These are phyloP conservation scores for Spinellus fusiger DNA, from an alignment of 192 early-diverging fungal genomes.

Conservation along the genomic window DNA sequence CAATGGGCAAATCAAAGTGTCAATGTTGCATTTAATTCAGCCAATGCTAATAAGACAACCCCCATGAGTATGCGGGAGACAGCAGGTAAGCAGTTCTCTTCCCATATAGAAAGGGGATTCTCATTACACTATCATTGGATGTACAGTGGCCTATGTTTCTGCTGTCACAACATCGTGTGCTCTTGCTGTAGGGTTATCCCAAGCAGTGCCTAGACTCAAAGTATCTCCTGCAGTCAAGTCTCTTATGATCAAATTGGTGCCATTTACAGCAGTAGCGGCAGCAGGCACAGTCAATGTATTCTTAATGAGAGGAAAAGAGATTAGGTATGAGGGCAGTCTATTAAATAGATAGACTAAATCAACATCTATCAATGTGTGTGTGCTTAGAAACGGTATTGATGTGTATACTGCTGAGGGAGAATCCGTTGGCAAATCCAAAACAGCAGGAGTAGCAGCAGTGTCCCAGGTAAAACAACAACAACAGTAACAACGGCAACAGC, in stretches of 20 bases:
- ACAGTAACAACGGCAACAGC: not conserved
- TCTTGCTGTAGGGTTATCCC: slow-evolving; percentile 67
- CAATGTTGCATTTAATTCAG: slow-evolving; percentile 82
- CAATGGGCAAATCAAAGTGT: slow-evolving; percentile 80
- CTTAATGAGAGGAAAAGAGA: slow-evolving; percentile 79
- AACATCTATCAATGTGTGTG: not conserved
- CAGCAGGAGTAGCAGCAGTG: slow-evolving; percentile 61
- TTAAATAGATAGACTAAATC: not conserved
- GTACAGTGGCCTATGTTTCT: slow-evolving; percentile 61
- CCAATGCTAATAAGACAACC: slow-evolving; percentile 79
- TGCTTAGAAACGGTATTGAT: slow-evolving; percentile 74
- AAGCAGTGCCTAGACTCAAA: slow-evolving; percentile 52
- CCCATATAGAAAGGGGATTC: not conserved
- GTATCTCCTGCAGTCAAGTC: slow-evolving; percentile 36
- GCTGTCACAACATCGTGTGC: slow-evolving; percentile 74
- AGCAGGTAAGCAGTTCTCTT: slow-evolving; percentile 39
- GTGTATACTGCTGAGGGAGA: slow-evolving; percentile 62
- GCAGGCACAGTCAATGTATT: slow-evolving; percentile 81
- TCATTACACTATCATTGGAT: not conserved
- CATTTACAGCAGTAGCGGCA: slow-evolving; percentile 72
- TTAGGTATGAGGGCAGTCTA: slow-evolving; percentile 33
- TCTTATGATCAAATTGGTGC: slow-evolving; percentile 48
- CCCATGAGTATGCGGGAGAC: slow-evolving; percentile 70
- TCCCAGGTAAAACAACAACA: slow-evolving; percentile 44
- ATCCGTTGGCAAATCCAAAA: slow-evolving; percentile 58